Evolutionary conservation across 208 protist species (phyloP).

Genomic region (Acanthamoeba divionensis): DNA sequence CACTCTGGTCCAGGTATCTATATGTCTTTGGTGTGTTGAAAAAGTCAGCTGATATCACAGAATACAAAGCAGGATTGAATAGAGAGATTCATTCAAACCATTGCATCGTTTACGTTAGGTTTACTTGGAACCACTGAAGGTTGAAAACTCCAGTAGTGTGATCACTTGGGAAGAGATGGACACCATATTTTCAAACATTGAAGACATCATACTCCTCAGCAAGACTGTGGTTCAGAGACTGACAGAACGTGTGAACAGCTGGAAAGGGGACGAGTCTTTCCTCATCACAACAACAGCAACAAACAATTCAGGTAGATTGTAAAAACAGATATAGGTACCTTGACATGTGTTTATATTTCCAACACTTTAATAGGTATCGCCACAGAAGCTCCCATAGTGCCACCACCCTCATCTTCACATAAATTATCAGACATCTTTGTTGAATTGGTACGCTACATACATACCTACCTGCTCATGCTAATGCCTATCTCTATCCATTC

Average conservation of each 20-base stretch:
- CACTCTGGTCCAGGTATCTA: not conserved
- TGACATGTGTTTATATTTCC: no score
- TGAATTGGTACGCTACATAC: not conserved
- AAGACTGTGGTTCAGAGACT: not conserved
- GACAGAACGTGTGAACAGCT: not conserved
- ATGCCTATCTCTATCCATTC: no score
- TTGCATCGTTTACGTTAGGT: not conserved
- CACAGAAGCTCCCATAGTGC: no score
- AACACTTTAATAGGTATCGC: no score
- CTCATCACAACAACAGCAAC: no score
- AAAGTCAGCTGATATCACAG: no score
- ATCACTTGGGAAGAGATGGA: slow-evolving; percentile 16
- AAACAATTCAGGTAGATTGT: no score
- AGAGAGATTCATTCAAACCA: not conserved
- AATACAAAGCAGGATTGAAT: no score
- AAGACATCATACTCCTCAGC: not conserved
- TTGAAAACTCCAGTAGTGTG: not conserved
- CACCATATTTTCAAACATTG: slow-evolving; percentile 7
- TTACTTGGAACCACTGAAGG: not conserved
- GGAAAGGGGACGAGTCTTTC: not conserved
- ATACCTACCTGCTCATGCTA: not conserved
- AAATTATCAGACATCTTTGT: not conserved
- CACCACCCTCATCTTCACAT: no score
- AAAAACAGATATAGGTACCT: no score
- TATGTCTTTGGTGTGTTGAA: not conserved